These are phyloP conservation scores for Melaleuca alternifolia DNA, from an alignment of 345 rosid species.

Conservation along the genomic window DNA sequence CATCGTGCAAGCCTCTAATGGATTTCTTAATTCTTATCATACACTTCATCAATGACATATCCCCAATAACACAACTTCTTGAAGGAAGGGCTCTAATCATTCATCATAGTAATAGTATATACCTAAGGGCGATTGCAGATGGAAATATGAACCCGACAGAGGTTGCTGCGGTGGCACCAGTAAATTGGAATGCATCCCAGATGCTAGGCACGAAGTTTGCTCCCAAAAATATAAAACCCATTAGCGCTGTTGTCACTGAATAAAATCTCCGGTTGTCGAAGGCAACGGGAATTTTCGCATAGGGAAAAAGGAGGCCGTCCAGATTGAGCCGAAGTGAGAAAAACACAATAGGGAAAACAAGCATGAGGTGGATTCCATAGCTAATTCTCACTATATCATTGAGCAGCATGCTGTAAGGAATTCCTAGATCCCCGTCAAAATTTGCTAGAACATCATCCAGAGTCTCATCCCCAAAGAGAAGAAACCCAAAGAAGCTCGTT, in stretches of 20 bases:
- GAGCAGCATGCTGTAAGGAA: conserved; percentile 46
- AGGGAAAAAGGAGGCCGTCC: conserved; percentile 55
- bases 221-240: conserved; percentile 42
- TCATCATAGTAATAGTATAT: background rate
- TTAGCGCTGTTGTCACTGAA: conserved; percentile 30
- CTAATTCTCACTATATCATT: conserved; percentile 53
- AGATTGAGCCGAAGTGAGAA: conserved; percentile 59
- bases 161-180: conserved; percentile 53
- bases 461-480: conserved; percentile 54
- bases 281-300: conserved; percentile 32
- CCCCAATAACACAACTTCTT: background rate
- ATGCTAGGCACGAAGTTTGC: conserved; percentile 57
- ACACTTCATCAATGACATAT: background rate
- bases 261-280: conserved; percentile 43
- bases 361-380: conserved; percentile 67
- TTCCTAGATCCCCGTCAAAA: conserved; percentile 59
- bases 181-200: conserved; percentile 70
- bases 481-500: conserved; percentile 58
- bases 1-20: background rate
- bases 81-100: background rate
- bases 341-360: conserved; percentile 59
- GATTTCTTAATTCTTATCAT: background rate
- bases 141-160: conserved; percentile 60
- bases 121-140: conserved; percentile 48
- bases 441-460: conserved; percentile 62